Evolutionary conservation across 2,329 filamentous ascomycete species (phyloP).

Genomic region (Fusarium pseudoanthophilum): DNA sequence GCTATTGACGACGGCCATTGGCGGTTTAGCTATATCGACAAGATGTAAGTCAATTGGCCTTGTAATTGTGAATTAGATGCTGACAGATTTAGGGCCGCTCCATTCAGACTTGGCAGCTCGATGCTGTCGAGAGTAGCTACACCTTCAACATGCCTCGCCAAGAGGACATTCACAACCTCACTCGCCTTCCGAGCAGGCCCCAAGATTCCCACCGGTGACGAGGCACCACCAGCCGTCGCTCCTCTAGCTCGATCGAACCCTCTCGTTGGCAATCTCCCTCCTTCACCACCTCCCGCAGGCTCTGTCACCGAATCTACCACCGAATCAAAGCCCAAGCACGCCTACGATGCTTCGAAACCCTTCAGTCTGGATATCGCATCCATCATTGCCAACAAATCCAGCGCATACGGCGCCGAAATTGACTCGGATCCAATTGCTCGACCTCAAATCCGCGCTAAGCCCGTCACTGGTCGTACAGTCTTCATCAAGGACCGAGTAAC

Average conservation of each 20-base stretch:
- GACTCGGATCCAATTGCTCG: conserved; percentile 42
- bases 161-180: conserved; percentile 49
- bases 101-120: conserved; percentile 45
- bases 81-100: conserved; percentile 43
- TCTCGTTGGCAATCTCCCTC: neutral
- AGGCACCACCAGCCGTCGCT: conserved; percentile 1
- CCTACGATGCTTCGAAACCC: conserved; percentile 45
- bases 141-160: conserved; percentile 34
- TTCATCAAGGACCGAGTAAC: conserved; percentile 48
- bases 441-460: conserved; percentile 46
- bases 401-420: conserved; percentile 27
- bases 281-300: conserved; percentile 23
- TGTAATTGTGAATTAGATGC: rapidly evolving
- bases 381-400: conserved; percentile 50
- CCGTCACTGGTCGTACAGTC: conserved; percentile 54
- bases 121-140: conserved; percentile 47
- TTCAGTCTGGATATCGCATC: conserved; percentile 49
- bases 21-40: conserved; percentile 18
- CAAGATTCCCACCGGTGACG: conserved; percentile 12
- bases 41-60: conserved; percentile 33
- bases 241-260: conserved; percentile 20
- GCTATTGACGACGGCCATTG: conserved; percentile 37
- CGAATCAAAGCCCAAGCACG: conserved; percentile 16
- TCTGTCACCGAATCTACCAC: neutral
- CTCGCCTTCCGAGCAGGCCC: conserved; percentile 42